Conservation (phyloP, 441 rosid genomes). For the Omphalea diandra region DNA sequence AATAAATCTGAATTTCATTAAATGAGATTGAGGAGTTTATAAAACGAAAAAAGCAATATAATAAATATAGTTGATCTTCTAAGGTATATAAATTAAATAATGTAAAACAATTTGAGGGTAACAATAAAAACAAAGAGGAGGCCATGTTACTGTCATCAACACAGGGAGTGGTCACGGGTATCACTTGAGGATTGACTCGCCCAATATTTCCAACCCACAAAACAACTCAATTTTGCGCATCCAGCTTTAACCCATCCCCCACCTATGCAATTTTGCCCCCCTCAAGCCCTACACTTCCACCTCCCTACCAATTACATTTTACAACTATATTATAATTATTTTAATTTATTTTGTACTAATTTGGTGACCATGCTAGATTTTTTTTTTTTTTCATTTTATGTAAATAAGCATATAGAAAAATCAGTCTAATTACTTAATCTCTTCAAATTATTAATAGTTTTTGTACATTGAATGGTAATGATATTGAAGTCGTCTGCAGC, state of each 20-base stretch:
- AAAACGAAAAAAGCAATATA: background rate
- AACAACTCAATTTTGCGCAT: conserved; percentile 16
- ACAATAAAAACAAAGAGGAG: conserved; percentile 13
- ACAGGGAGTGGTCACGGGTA: conserved; percentile 61
- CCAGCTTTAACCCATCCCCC: conserved; percentile 27
- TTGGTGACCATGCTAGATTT: background rate
- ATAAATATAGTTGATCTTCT: too few species aligned
- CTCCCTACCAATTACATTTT: conserved; percentile 31
- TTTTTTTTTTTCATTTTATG: background rate
- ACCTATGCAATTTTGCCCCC: conserved; percentile 21
- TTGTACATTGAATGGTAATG: too few species aligned
- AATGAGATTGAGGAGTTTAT: too few species aligned
- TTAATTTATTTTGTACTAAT: background rate
- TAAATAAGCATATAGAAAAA: too few species aligned
- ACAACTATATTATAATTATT: background rate
- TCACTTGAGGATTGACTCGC: conserved; percentile 43
- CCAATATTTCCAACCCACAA: background rate
- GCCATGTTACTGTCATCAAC: conserved; percentile 29
- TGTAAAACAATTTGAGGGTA: background rate
- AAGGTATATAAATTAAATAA: too few species aligned
- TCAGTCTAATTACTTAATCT: too few species aligned
- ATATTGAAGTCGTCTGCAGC: too few species aligned
- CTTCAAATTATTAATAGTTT: too few species aligned
- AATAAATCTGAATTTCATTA: too few species aligned
- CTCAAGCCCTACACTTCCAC: conserved; percentile 27